Conservation (phyloP, 768 basidiomycete species). For the Mycena leptocephala region DNA sequence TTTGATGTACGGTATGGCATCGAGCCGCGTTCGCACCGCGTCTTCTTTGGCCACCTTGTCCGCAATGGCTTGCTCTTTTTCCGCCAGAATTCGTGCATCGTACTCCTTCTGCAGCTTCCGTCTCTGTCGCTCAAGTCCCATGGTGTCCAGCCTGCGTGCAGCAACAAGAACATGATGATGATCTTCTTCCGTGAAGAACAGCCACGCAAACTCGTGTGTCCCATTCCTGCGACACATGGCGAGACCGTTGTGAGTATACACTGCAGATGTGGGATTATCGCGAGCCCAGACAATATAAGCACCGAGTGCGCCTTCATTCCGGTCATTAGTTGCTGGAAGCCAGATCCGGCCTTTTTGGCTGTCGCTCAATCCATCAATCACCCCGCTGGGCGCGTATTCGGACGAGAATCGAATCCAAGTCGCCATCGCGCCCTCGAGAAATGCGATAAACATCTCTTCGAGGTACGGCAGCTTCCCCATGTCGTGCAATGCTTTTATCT, state of each 20-base stretch:
- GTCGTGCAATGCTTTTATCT: neutral
- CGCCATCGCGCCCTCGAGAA: slow-evolving; percentile 29
- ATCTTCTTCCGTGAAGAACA: slow-evolving; percentile 15
- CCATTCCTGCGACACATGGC: slow-evolving; percentile 4
- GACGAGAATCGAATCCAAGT: slow-evolving; percentile 33
- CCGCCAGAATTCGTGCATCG: neutral
- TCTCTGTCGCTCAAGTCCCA: neutral
- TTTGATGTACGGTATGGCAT: slow-evolving; percentile 6
- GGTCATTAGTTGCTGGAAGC: slow-evolving; percentile 31
- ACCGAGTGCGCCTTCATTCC: slow-evolving; percentile 34
- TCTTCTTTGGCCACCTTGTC: neutral
- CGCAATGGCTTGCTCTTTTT: neutral
- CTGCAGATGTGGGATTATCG: neutral
- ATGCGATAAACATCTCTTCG: slow-evolving; percentile 13
- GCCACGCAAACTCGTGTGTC: slow-evolving; percentile 13
- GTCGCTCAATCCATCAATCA: slow-evolving; percentile 25
- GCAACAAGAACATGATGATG: neutral
- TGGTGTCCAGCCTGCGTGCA: neutral
- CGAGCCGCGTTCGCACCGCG: neutral
- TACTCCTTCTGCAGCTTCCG: slow-evolving; percentile 8
- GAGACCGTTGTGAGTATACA: slow-evolving; percentile 12
- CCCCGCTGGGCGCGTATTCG: slow-evolving; percentile 30
- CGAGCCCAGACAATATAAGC: neutral
- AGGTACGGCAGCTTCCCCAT: slow-evolving; percentile 23
- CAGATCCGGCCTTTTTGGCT: slow-evolving; percentile 2